A percentile compares a stretch with the other conserved stretches of the same genome.
These are phyloP conservation scores for Nicotiana knightiana DNA, from an alignment of 257 asterid species.

Conservation along the genomic window DNA sequence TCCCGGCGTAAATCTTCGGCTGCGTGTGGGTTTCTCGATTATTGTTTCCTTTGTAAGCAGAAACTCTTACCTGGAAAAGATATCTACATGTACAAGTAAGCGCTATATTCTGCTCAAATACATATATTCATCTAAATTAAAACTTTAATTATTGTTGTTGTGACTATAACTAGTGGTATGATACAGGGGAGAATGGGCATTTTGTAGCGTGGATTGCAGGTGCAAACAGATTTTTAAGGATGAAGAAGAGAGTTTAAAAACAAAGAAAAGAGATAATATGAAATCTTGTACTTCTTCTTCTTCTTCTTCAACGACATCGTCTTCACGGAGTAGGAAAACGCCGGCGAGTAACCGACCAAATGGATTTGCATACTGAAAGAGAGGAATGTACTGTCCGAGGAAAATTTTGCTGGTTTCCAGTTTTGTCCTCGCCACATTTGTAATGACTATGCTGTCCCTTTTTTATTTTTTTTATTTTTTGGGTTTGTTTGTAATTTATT, in stretches of 20 bases:
- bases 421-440: constrained; percentile 33
- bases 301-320: constrained; percentile 15
- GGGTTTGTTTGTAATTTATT: background rate
- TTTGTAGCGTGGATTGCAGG: constrained; percentile 91
- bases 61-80: constrained; percentile 72
- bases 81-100: constrained; percentile 97
- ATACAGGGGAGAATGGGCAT: constrained; percentile 66
- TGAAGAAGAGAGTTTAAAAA: constrained; percentile 48
- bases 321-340: constrained; percentile 20
- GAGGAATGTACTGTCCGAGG: background rate
- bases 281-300: constrained; percentile 23
- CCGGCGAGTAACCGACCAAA: constrained; percentile 36
- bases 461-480: background rate
- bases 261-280: constrained; percentile 34
- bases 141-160: no score
- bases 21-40: constrained; percentile 46
- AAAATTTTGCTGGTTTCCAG: constrained; percentile 16
- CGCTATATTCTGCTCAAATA: no score
- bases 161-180: no score
- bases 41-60: constrained; percentile 64
- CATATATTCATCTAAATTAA: no score
- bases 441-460: constrained; percentile 21
- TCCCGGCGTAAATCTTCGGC: background rate
- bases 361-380: constrained; percentile 49
- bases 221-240: constrained; percentile 86